phyloP scores from a whole-genome alignment of 1,139 yeast genomes.

The Blastobotrys malaysiensis region DNA sequence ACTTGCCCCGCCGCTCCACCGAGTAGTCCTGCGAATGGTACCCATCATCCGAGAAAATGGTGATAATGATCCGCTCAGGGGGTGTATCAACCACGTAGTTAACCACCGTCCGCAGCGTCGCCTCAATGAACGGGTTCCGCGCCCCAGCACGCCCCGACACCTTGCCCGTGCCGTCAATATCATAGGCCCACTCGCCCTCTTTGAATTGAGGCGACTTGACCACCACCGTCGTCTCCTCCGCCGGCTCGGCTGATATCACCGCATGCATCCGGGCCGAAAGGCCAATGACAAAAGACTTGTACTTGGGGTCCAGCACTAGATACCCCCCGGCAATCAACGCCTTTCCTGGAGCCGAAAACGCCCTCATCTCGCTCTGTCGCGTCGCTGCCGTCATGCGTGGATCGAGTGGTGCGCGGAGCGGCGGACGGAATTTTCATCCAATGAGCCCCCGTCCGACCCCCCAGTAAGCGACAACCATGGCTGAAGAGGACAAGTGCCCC shows the following conservation, averaged over 20 bases:
- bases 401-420: not conserved
- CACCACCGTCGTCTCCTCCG: constrained; percentile 32
- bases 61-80: constrained; percentile 40
- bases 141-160: constrained; percentile 5
- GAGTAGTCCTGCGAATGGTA: constrained; percentile 68
- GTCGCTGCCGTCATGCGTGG: not conserved
- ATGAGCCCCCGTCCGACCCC: no score
- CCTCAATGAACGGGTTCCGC: constrained; percentile 70
- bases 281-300: constrained; percentile 78
- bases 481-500: constrained; percentile 26
- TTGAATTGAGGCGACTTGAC: constrained; percentile 77
- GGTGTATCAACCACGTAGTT: constrained; percentile 43
- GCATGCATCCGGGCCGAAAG: constrained; percentile 89
- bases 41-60: constrained; percentile 79
- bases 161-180: not conserved
- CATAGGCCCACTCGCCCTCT: constrained; percentile 65
- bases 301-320: constrained; percentile 72
- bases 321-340: constrained; percentile 94
- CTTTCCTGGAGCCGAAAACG: constrained; percentile 90
- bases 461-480: not conserved
- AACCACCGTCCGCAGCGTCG: constrained; percentile 52
- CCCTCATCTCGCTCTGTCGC: constrained; percentile 12
- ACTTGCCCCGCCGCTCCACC: constrained; percentile 29
- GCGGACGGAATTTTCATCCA: not conserved
- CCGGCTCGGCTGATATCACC: constrained; percentile 35